Conservation (phyloP, 805 yeast species). For the Wickerhamiella dianesei region DNA sequence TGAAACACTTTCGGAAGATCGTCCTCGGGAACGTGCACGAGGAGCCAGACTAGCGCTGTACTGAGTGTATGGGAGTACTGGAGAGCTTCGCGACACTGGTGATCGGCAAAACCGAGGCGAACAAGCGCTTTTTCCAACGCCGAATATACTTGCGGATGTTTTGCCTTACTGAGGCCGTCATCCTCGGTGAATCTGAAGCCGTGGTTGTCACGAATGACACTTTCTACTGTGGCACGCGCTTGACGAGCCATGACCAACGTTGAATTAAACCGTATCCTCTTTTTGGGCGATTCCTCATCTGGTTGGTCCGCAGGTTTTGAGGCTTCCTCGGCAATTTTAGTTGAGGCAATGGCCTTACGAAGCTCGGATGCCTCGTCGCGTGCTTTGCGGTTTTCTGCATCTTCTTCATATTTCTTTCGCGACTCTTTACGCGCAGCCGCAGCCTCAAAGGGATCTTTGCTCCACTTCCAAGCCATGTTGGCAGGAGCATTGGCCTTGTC, state of each 20-base stretch:
- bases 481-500: slow-evolving; percentile 33
- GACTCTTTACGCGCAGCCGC: slow-evolving; percentile 39
- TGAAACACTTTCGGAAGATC: slow-evolving; percentile 51
- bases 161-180: slow-evolving; percentile 15
- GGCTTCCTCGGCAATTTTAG: neutral
- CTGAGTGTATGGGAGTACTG: slow-evolving; percentile 36
- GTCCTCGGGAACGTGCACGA: slow-evolving; percentile 87
- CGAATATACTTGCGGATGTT: slow-evolving; percentile 3
- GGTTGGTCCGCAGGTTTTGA: neutral
- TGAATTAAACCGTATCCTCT: slow-evolving; percentile 26
- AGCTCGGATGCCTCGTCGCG: neutral
- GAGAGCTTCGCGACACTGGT: slow-evolving; percentile 63
- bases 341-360: neutral
- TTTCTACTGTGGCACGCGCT: slow-evolving; percentile 49
- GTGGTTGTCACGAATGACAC: slow-evolving; percentile 32
- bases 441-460: slow-evolving; percentile 58
- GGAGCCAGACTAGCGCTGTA: slow-evolving; percentile 57
- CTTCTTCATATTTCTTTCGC: slow-evolving; percentile 8
- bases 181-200: slow-evolving; percentile 31
- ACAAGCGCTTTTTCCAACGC: slow-evolving; percentile 24
- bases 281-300: neutral
- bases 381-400: neutral
- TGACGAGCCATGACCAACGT: slow-evolving; percentile 49
- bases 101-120: slow-evolving; percentile 49
- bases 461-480: slow-evolving; percentile 16